Percentiles rank a stretch among this genome's conserved stretches.
phyloP scores from a whole-genome alignment of 345 rosid species.

The Populus ilicifolia region DNA sequence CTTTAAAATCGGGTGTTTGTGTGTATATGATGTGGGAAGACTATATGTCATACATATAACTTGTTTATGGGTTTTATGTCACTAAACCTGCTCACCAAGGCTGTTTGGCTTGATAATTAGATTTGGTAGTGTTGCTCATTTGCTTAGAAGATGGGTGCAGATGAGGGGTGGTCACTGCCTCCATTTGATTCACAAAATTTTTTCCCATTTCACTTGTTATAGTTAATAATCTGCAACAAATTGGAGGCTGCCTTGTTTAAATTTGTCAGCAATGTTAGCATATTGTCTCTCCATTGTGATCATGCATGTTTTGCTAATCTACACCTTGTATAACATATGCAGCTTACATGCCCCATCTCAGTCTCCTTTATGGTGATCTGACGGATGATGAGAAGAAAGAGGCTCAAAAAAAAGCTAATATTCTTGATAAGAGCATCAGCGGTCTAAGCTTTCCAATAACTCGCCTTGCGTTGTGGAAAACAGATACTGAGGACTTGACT shows the following conservation, averaged over 20 bases:
- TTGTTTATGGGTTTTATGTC: no score
- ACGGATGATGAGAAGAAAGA: conserved; percentile 70
- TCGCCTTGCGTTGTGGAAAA: conserved; percentile 58
- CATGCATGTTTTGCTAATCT: neutral
- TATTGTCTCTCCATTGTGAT: neutral
- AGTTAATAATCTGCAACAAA: neutral
- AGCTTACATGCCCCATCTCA: conserved; percentile 94
- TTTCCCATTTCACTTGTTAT: neutral
- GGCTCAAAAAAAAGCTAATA: conserved; percentile 56
- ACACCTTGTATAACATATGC: conserved; percentile 9
- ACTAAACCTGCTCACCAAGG: no score
- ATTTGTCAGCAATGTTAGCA: neutral
- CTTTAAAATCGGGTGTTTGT: no score
- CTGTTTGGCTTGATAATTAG: neutral
- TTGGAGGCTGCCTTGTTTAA: neutral
- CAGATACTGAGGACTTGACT: conserved; percentile 56
- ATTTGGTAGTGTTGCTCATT: neutral
- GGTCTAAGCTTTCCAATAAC: conserved; percentile 51
- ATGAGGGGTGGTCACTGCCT: neutral
- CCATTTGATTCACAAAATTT: neutral
- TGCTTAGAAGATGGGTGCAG: neutral
- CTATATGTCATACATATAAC: no score
- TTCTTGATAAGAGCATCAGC: conserved; percentile 47
- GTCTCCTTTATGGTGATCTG: conserved; percentile 70
- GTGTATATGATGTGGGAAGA: no score